Base-by-base conservation (phyloP, 2,329 filamentous ascomycete genomes). In the Ascosphaera pollenicola region DNA sequence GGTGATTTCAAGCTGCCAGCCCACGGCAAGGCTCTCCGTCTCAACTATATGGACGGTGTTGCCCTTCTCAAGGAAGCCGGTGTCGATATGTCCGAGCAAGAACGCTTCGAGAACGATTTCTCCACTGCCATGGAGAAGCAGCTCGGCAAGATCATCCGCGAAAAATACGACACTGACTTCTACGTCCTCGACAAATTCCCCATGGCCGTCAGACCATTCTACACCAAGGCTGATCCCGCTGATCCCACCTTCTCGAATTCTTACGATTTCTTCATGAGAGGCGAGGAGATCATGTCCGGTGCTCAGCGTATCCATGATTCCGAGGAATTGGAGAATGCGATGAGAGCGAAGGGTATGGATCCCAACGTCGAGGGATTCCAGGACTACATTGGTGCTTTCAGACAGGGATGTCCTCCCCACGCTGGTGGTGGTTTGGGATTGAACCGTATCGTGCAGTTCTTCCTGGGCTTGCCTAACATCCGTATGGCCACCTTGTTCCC, bases 101-200 rank as follows among this genome's bases (percentile, higher is more conserved):
- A 65, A 45, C 53, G 54, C 39, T 63, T 62, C 42, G 58, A 62
- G 44, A 64, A 62, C 39, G 61, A 64, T 44, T 53, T 64, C 44
- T 54, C 53, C 41, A 66, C 63, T 7, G 56, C 61, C 6, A 63
- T 64, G 57, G 63, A 66, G 51, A 65, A 58, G 63, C 80, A 78
- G n/a, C 75, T 95, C 7, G 89, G 89, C 42, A 75, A 74, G 18
- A 68, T 95, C 37, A 73, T 95, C 47, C 77, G 81, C 41, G 69
- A 81, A 50, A 94, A 93, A 62, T 93, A 78, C 68, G 72, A 78
- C 54, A 89, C 84, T 43, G 89, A 98, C 63, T 95, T 95, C 64
- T 95, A 93, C 63, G 77, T 91, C 17, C 70, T 98, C 45, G 87
- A 95, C 66, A 89, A 95, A 61, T 98, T 93, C 68, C 89, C 89